phyloP scores from a whole-genome alignment of 176 grass and related monocot species.

The Aegilops speltoides region DNA sequence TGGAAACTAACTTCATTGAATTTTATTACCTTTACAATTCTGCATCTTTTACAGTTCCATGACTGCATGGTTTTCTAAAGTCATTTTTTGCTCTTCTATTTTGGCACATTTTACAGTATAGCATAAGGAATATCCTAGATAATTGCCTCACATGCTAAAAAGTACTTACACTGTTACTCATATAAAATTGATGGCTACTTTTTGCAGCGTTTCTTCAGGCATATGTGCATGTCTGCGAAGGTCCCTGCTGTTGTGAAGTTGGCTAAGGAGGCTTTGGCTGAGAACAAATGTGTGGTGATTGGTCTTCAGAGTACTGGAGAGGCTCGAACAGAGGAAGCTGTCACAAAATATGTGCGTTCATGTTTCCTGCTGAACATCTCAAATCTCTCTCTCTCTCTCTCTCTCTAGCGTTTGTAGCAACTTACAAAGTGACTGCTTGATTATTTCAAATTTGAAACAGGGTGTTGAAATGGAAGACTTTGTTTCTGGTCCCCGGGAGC shows the following conservation, averaged over 20 bases:
- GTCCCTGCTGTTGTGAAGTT: conserved; percentile 82
- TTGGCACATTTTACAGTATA: conserved; percentile 17
- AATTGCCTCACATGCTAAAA: conserved; percentile 16
- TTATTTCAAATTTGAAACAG: conserved; percentile 47
- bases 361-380: conserved; percentile 19
- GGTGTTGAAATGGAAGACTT: conserved; percentile 99
- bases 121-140: background rate
- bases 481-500: conserved; percentile 94
- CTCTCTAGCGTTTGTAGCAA: background rate
- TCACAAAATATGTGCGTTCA: conserved; percentile 91
- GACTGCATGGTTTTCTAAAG: conserved; percentile 28
- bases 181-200: conserved; percentile 36
- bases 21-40: conserved; percentile 26
- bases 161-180: conserved; percentile 5
- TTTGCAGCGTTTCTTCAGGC: conserved; percentile 97
- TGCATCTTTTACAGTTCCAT: conserved; percentile 26
- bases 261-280: conserved; percentile 75
- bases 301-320: conserved; percentile 99
- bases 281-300: conserved; percentile 90
- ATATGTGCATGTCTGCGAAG: conserved; percentile 98
- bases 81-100: conserved; percentile 13
- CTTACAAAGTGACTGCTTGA: conserved; percentile 1
- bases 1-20: background rate
- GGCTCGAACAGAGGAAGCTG: conserved; percentile 94
- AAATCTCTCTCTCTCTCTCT: background rate